A percentile compares a stretch with the other conserved stretches of the same genome.
These are phyloP conservation scores for Hyparrhenia diplandra DNA, from an alignment of 176 grass and related monocot genomes.

Conservation along the genomic window DNA sequence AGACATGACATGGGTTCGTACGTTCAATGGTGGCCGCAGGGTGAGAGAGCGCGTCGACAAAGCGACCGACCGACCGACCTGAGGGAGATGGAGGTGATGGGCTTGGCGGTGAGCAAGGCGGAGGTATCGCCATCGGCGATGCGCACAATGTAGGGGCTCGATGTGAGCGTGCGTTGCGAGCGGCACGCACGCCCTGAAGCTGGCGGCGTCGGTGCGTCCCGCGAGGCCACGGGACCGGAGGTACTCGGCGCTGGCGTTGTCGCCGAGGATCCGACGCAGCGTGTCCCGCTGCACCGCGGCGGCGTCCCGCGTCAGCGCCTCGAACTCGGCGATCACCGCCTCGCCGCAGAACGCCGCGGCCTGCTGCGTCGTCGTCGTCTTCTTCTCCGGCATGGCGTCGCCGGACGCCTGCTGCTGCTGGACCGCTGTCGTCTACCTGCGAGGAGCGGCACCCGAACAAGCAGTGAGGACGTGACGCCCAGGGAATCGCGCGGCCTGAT, in stretches of 20 bases:
- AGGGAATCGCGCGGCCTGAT: no score
- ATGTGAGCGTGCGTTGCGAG: constrained; percentile 58
- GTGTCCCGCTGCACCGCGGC: constrained; percentile 43
- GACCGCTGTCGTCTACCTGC: neutral
- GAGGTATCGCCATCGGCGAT: constrained; percentile 71
- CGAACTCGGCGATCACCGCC: constrained; percentile 67
- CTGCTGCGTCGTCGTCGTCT: neutral
- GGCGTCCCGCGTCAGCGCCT: constrained; percentile 56
- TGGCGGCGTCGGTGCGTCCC: constrained; percentile 60
- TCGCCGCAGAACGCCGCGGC: constrained; percentile 47
- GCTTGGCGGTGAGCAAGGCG: constrained; percentile 56
- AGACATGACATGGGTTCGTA: no score
- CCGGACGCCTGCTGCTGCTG: neutral
- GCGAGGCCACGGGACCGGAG: constrained; percentile 44
- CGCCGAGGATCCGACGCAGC: constrained; percentile 56
- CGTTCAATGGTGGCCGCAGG: no score
- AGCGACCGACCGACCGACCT: no score
- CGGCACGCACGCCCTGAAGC: constrained; percentile 59
- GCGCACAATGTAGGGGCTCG: constrained; percentile 77
- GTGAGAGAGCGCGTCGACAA: no score
- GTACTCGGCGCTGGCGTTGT: constrained; percentile 57
- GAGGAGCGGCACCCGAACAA: neutral
- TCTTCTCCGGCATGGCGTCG: neutral
- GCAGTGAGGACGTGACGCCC: neutral
- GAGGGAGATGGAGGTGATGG: constrained; percentile 69